phyloP scores from a whole-genome alignment of 208 protist genomes.

The Acanthamoeba culbertsoni region DNA sequence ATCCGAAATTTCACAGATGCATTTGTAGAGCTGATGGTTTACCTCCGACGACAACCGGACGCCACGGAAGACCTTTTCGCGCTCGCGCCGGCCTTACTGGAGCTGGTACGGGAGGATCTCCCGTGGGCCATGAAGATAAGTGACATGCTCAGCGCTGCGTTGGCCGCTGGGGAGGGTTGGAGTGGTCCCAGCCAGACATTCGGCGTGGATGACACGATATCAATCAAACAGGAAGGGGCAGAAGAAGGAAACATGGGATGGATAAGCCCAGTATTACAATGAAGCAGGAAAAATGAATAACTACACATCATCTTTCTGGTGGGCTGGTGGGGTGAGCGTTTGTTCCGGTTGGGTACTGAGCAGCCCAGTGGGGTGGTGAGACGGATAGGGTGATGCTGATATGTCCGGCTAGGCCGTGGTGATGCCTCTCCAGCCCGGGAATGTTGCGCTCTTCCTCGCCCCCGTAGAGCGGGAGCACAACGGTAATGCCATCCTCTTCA shows the following conservation, averaged over 20 bases:
- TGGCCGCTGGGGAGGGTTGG: too few species aligned
- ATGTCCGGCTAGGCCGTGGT: background rate
- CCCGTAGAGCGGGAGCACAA: background rate
- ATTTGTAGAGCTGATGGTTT: background rate
- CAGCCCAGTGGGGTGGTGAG: background rate
- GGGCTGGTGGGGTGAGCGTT: background rate
- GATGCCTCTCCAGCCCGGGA: background rate
- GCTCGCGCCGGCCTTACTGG: background rate
- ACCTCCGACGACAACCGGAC: background rate
- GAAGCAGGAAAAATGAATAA: too few species aligned
- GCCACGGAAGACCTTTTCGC: background rate
- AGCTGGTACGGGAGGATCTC: background rate
- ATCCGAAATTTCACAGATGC: background rate
- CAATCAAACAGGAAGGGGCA: too few species aligned
- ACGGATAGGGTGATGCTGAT: conserved; percentile 19
- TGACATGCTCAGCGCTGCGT: background rate
- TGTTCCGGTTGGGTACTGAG: background rate
- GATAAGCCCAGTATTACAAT: too few species aligned
- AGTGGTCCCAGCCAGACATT: too few species aligned
- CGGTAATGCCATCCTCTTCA: background rate
- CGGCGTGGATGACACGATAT: too few species aligned
- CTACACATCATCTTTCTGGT: too few species aligned
- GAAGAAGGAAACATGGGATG: too few species aligned
- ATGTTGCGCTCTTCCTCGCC: conserved; percentile 19
- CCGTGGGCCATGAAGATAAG: background rate